Evolutionary conservation across 352 stramenopile genomes (phyloP), one percentile per base, ranked within the genome.

Genomic region (Phytophthora sp.): DNA sequence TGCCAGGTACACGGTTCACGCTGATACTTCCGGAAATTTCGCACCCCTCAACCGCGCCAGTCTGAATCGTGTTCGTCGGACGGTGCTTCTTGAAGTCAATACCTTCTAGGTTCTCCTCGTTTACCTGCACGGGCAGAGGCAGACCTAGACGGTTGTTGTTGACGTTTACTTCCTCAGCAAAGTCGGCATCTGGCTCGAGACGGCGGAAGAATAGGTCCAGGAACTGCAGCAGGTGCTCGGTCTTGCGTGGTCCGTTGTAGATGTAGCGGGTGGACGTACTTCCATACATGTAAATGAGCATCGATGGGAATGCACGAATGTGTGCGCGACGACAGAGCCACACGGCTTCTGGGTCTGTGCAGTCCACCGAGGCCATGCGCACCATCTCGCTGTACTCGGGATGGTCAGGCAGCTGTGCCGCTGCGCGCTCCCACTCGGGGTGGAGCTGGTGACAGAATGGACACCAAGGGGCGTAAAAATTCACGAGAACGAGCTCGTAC

Each of bases 271-370:
- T 94, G 42, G 74, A 86, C 29, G 82, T 91, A 31, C 76, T 84
- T 55, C 84, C 86, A 60, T 90, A 94, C 76, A 94, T 90, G 76
- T 94, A 94, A 51, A 94, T 94, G 30, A 94, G 71, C 81, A 95
- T 93, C 24, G 85, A 90, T n/a, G 87, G 87, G 57, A 92, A 95
- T 0, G 82, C 85, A 23, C 82, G 80, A 53, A 95, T 90, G 29
- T 88, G 76, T 9, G 84, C 80, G 15, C 84, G 82, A 31, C 83
- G 82, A 56, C 87, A 95, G 9, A 95, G 70, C 66, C 71, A 79
- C 24, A 73, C 66, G 7, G 84, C 80, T 26, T 82, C 79, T 16
- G 80, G 74, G 52, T 93, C 79, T 9, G 79, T 90, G 69, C 87
- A 95, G 68, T 95, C 82, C 29, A 95, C 87, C 8, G 80, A 88